Conservation (phyloP, 345 rosid genomes). For the Schrenkiella parvula region DNA sequence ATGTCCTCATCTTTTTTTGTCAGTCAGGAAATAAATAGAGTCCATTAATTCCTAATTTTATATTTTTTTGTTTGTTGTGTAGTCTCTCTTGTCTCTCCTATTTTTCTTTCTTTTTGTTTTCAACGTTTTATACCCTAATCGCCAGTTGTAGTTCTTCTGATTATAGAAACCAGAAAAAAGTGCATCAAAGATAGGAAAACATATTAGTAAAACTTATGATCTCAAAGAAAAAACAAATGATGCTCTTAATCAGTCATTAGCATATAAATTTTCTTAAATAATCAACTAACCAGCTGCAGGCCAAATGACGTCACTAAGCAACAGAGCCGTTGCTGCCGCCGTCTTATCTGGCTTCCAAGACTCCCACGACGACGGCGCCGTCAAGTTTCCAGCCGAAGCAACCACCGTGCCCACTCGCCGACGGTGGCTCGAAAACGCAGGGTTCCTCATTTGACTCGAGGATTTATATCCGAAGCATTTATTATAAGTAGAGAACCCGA, state of each 20-base stretch:
- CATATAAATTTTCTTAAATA: not conserved
- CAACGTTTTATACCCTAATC: conserved; percentile 26
- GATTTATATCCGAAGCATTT: not conserved
- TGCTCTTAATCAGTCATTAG: not conserved
- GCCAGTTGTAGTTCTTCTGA: conserved; percentile 17
- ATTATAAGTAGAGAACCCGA: not conserved
- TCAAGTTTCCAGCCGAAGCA: conserved; percentile 41
- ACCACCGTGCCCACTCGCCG: conserved; percentile 14
- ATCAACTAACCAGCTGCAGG: conserved; percentile 75
- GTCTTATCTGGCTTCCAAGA: conserved; percentile 66
- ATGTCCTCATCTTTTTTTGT: conserved; percentile 8
- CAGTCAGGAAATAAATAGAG: not conserved
- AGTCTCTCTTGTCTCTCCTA: not conserved
- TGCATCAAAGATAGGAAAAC: not conserved
- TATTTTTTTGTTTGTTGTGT: not conserved
- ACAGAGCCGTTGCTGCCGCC: conserved; percentile 39
- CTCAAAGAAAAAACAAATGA: not conserved
- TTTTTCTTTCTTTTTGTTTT: not conserved
- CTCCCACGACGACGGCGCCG: conserved; percentile 56
- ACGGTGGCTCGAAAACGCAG: not conserved
- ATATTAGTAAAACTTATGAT: not conserved
- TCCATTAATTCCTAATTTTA: not conserved
- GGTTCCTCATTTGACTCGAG: not conserved
- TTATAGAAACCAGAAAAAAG: conserved; percentile 12
- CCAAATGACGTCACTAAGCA: conserved; percentile 83